Percentiles rank a stretch among this genome's conserved stretches.
phyloP scores from a whole-genome alignment of 2,329 filamentous ascomycete genomes.

The Bipolaris cookei region DNA sequence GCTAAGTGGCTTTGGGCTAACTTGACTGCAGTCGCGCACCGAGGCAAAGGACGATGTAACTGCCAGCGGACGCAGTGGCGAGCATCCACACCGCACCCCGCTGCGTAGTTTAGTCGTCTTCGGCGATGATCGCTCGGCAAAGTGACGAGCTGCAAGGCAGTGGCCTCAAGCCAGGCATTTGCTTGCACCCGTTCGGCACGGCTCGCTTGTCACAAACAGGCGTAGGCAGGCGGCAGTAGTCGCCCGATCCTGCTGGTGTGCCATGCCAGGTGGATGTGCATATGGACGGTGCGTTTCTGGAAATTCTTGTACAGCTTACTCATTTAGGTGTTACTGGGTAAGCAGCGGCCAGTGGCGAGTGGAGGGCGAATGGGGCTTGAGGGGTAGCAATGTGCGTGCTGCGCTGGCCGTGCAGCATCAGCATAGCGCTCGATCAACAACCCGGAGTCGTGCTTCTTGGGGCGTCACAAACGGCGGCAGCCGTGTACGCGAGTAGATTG shows the following conservation, averaged over 20 bases:
- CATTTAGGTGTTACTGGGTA: not conserved
- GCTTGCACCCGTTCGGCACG: not conserved
- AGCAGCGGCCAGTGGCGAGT: not conserved
- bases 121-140: not conserved
- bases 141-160: not conserved
- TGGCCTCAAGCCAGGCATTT: not conserved
- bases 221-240: not conserved
- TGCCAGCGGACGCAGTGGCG: not conserved
- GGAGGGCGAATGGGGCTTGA: slow-evolving; percentile 1
- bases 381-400: not conserved
- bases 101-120: not conserved
- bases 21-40: not conserved
- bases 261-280: slow-evolving; percentile 1
- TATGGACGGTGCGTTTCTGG: not conserved
- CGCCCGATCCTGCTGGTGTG: not conserved
- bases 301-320: not conserved
- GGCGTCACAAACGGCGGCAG: not conserved
- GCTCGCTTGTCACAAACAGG: not conserved
- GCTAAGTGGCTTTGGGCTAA: not conserved
- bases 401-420: slow-evolving; percentile 7
- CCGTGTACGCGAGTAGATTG: slow-evolving; percentile 7
- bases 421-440: slow-evolving; percentile 6
- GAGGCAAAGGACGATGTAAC: not conserved
- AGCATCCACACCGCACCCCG: not conserved
- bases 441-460: not conserved